Percentiles rank a stretch among this genome's conserved stretches.
Conservation (phyloP, 768 basidiomycete genomes). For the Hortiboletus campestris region DNA sequence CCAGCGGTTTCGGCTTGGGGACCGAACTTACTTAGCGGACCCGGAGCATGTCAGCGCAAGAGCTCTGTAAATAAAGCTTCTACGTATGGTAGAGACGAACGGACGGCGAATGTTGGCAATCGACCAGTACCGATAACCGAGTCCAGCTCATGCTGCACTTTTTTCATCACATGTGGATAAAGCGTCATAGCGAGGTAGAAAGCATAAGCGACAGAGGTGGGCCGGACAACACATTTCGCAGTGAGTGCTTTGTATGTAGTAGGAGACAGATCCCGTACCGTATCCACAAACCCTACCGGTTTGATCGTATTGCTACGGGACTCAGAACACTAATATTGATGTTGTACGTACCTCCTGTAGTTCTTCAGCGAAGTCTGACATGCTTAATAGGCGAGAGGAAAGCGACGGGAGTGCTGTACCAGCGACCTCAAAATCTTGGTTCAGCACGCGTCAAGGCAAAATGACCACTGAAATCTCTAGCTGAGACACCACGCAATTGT, state of each 20-base stretch:
- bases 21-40: slow-evolving; percentile 1
- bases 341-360: slow-evolving; percentile 4
- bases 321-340: neutral
- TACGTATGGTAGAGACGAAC: slow-evolving; percentile 25
- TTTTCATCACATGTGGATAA: slow-evolving; percentile 22
- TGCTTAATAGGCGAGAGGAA: slow-evolving; percentile 4
- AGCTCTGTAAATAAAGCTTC: slow-evolving; percentile 24
- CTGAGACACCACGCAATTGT: slow-evolving; percentile 12
- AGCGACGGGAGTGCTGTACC: slow-evolving; percentile 16
- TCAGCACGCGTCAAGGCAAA: neutral
- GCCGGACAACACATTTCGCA: neutral
- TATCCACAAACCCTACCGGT: slow-evolving; percentile 21
- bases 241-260: neutral
- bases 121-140: slow-evolving; percentile 19
- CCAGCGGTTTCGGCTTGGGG: neutral
- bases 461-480: slow-evolving; percentile 5
- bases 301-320: neutral
- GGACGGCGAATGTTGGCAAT: slow-evolving; percentile 24
- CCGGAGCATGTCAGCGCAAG: slow-evolving; percentile 16
- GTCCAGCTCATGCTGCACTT: slow-evolving; percentile 27
- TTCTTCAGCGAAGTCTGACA: slow-evolving; percentile 4
- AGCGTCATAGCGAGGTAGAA: slow-evolving; percentile 29
- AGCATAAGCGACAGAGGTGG: slow-evolving; percentile 8
- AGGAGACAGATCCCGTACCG: slow-evolving; percentile 27
- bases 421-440: neutral